Evolutionary conservation across 306 rosid genomes (phyloP).

Genomic region (apple (Malus domestica)): DNA sequence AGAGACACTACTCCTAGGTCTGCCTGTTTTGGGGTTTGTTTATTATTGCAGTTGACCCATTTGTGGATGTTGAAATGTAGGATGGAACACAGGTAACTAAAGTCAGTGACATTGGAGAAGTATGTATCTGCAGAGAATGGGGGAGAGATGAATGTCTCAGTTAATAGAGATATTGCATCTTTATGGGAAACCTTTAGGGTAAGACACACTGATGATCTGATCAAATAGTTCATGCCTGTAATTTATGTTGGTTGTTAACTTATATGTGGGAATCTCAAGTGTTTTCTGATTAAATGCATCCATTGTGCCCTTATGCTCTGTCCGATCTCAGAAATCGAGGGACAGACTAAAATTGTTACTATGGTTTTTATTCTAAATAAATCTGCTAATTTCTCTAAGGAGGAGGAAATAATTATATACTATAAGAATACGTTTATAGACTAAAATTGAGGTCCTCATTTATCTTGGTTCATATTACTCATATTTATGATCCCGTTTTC

Average conservation of each 20-base stretch:
- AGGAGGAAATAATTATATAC: no score
- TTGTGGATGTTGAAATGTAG: constrained; percentile 34
- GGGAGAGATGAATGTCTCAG: constrained; percentile 62
- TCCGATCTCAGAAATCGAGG: not conserved
- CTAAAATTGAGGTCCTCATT: not conserved
- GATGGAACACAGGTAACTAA: constrained; percentile 75
- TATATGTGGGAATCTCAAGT: not conserved
- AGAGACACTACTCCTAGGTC: not conserved
- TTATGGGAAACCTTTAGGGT: constrained; percentile 92
- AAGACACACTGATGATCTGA: constrained; percentile 5
- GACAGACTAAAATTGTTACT: not conserved
- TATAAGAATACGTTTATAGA: not conserved
- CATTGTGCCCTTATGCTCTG: not conserved
- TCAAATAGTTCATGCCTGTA: constrained; percentile 4
- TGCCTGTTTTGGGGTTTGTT: constrained; percentile 1
- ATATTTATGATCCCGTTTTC: not conserved
- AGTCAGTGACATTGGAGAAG: constrained; percentile 72
- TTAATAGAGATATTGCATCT: constrained; percentile 7
- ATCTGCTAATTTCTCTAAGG: not conserved
- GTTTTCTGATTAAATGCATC: not conserved
- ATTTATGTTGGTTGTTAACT: not conserved
- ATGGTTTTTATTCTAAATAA: not conserved
- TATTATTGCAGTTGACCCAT: constrained; percentile 9
- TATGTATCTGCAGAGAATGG: constrained; percentile 79
- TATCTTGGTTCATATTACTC: not conserved